These are phyloP conservation scores for Syzygium malaccense DNA, from an alignment of 441 rosid species.

Conservation along the genomic window DNA sequence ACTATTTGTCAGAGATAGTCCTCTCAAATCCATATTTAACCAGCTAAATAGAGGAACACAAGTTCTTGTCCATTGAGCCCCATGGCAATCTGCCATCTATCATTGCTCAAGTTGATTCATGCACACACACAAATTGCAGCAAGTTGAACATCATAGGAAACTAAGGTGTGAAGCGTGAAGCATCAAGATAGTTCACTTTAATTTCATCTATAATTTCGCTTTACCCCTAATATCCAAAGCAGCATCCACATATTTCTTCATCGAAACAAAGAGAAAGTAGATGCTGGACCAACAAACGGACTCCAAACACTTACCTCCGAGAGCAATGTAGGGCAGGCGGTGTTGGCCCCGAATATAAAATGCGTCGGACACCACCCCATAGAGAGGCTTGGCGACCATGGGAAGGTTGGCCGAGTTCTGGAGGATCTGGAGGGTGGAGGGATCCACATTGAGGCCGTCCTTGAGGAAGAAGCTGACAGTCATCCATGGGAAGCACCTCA, in stretches of 20 bases:
- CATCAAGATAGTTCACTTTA: neutral
- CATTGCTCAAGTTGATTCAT: neutral
- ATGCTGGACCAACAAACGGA: neutral
- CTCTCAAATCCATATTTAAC: neutral
- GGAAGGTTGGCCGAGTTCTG: conserved; percentile 83
- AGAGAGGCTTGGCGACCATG: conserved; percentile 80
- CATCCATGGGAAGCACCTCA: conserved; percentile 86
- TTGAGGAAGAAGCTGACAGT: conserved; percentile 77
- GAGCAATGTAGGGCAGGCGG: conserved; percentile 83
- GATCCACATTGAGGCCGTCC: conserved; percentile 66
- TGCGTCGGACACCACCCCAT: conserved; percentile 70
- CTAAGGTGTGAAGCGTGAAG: neutral
- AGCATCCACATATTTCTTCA: neutral
- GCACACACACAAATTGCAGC: neutral
- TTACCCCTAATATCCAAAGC: neutral
- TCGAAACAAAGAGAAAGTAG: neutral
- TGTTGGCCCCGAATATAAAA: conserved; percentile 71
- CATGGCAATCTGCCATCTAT: neutral
- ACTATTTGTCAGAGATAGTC: neutral
- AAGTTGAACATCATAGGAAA: neutral
- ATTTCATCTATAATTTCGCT: neutral
- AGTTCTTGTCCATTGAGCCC: neutral
- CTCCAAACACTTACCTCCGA: conserved; percentile 48
- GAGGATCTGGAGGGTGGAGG: conserved; percentile 78
- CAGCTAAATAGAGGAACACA: neutral